phyloP scores from a whole-genome alignment of 108 stramenopile genomes.

The Cylindrotheca fusiformis region DNA sequence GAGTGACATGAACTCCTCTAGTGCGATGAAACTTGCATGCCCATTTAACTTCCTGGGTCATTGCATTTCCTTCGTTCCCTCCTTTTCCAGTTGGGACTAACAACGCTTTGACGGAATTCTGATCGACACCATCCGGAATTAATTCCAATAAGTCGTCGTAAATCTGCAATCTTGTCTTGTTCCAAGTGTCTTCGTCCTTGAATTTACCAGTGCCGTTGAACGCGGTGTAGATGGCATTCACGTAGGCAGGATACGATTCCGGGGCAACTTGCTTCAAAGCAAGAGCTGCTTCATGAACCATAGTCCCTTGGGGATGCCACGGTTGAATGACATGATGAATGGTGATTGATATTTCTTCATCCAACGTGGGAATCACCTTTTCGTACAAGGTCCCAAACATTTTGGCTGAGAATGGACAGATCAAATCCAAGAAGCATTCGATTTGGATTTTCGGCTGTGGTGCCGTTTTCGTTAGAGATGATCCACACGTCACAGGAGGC shows the following conservation, averaged over 20 bases:
- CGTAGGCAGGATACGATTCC: neutral
- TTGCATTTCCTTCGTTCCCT: conserved; percentile 20
- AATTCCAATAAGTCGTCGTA: conserved; percentile 18
- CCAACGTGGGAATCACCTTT: conserved; percentile 5
- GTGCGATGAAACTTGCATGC: conserved; percentile 38
- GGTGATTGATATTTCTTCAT: conserved; percentile 3
- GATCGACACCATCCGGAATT: neutral
- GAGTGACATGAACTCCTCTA: conserved; percentile 49
- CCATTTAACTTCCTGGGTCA: conserved; percentile 39
- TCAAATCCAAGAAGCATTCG: conserved; percentile 33
- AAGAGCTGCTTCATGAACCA: conserved; percentile 29
- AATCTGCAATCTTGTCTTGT: conserved; percentile 26
- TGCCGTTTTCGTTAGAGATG: neutral
- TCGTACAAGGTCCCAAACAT: conserved; percentile 32
- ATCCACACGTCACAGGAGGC: neutral
- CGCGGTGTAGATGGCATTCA: neutral
- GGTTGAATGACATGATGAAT: conserved; percentile 37
- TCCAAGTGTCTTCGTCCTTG: conserved; percentile 22
- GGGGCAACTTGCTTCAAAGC: conserved; percentile 12
- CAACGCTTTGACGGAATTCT: neutral
- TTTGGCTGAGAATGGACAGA: conserved; percentile 37
- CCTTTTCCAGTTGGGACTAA: neutral
- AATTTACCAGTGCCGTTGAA: conserved; percentile 6
- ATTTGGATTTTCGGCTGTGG: conserved; percentile 1
- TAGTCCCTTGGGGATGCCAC: conserved; percentile 38